Percentiles rank a stretch among this genome's conserved stretches.
Conservation (phyloP, 768 basidiomycete genomes). For the Rhodotorula toruloides region DNA sequence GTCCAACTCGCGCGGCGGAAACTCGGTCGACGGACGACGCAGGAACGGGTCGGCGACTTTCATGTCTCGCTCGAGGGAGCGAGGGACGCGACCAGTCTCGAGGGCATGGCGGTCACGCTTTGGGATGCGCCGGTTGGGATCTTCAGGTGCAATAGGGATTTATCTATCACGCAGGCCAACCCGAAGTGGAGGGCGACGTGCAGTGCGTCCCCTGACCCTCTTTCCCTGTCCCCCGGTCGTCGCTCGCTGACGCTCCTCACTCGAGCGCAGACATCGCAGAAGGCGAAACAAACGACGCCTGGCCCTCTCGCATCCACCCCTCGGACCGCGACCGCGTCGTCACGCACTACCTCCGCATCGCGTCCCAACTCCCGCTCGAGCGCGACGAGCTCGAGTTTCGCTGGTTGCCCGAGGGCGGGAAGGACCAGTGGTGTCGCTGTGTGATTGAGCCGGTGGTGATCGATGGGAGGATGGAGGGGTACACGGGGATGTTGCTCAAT, state of each 20-base stretch:
- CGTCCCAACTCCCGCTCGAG: background rate
- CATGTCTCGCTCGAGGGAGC: background rate
- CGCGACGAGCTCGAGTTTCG: slow-evolving; percentile 14
- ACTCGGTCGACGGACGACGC: too few species aligned
- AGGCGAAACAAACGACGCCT: slow-evolving; percentile 11
- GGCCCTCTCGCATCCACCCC: slow-evolving; percentile 3
- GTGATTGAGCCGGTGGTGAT: slow-evolving; percentile 10
- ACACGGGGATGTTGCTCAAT: slow-evolving; percentile 14
- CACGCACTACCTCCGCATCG: slow-evolving; percentile 4
- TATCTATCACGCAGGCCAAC: slow-evolving; percentile 13
- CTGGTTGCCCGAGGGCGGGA: slow-evolving; percentile 2
- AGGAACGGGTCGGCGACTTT: too few species aligned
- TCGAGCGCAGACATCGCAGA: background rate
- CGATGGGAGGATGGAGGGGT: slow-evolving; percentile 4
- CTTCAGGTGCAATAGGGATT: slow-evolving; percentile 15
- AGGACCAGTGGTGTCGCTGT: slow-evolving; percentile 10
- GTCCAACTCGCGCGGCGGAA: too few species aligned
- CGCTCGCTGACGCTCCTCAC: background rate
- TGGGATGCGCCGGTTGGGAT: slow-evolving; percentile 13
- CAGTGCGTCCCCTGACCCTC: background rate
- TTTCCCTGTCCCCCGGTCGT: background rate
- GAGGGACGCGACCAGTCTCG: slow-evolving; percentile 12
- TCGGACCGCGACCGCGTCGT: slow-evolving; percentile 9
- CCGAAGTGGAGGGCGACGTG: slow-evolving; percentile 1
- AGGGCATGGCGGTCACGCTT: slow-evolving; percentile 15